These are phyloP conservation scores for Ascomycota sp. DNA, from an alignment of 2,329 filamentous ascomycete species.

Conservation along the genomic window DNA sequence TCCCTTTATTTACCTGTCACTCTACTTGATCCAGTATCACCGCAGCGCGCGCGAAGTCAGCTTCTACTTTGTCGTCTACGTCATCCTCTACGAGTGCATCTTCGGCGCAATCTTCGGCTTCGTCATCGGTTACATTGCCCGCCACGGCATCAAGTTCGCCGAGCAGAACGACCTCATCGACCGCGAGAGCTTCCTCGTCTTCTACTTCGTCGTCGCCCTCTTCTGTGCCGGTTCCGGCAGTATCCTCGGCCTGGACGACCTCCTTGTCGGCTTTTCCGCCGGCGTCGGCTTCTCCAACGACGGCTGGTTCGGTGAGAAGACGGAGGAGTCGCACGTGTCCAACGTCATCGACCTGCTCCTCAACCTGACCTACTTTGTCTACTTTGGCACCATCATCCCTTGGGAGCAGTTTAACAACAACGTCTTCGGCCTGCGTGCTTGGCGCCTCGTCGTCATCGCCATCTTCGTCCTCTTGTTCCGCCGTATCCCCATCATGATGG, in stretches of 20 bases:
- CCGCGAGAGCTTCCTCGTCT: slow-evolving; percentile 90
- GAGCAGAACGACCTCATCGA: slow-evolving; percentile 78
- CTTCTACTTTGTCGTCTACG: slow-evolving; percentile 75
- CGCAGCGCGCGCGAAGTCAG: slow-evolving; percentile 47
- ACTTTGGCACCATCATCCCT: slow-evolving; percentile 89
- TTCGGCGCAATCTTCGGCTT: slow-evolving; percentile 86
- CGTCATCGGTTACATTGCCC: slow-evolving; percentile 66
- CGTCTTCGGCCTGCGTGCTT: slow-evolving; percentile 56
- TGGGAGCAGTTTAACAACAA: slow-evolving; percentile 78
- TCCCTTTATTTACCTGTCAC: slow-evolving; percentile 80
- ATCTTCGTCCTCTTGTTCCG: slow-evolving; percentile 88
- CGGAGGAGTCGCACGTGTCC: slow-evolving; percentile 93
- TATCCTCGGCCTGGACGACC: slow-evolving; percentile 76
- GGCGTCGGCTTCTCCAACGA: slow-evolving; percentile 99
- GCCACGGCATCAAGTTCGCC: slow-evolving; percentile 74
- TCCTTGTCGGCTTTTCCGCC: slow-evolving; percentile 83
- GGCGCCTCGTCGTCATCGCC: slow-evolving; percentile 86
- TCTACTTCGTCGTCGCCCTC: slow-evolving; percentile 91
- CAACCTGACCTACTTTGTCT: slow-evolving; percentile 96
- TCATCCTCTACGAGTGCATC: slow-evolving; percentile 85
- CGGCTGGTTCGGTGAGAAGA: slow-evolving; percentile 96
- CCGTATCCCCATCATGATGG: slow-evolving; percentile 84
- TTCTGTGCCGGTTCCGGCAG: slow-evolving; percentile 91
- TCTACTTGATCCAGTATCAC: slow-evolving; percentile 75
- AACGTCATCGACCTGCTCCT: slow-evolving; percentile 96